phyloP scores from a whole-genome alignment of 305 asterid genomes.

The Fraxinus sp. region DNA sequence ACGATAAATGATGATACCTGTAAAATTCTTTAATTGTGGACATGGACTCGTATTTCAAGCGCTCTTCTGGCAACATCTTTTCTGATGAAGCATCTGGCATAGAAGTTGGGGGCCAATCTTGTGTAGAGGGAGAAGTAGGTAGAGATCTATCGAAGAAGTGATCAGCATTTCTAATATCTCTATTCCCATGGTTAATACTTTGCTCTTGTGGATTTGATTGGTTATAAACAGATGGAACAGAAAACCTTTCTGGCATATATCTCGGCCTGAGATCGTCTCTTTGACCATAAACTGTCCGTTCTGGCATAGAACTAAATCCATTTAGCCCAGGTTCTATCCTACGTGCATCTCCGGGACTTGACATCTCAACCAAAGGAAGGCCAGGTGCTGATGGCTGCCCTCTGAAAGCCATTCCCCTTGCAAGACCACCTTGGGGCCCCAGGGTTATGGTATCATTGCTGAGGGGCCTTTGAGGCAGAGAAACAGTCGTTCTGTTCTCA shows the following conservation, averaged over 20 bases:
- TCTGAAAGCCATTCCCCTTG: conserved; percentile 83
- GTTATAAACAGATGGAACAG: conserved; percentile 39
- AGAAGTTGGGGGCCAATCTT: conserved; percentile 37
- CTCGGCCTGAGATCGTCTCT: conserved; percentile 63
- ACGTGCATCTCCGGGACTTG: conserved; percentile 48
- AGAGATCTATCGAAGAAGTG: conserved; percentile 46
- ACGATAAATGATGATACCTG: conserved; percentile 48
- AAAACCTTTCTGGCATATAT: conserved; percentile 50
- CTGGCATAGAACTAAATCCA: conserved; percentile 58
- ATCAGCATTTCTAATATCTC: conserved; percentile 49
- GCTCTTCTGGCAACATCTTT: conserved; percentile 54
- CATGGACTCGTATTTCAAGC: conserved; percentile 54
- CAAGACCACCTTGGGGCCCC: conserved; percentile 97
- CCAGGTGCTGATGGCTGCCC: conserved; percentile 59
- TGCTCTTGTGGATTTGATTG: conserved; percentile 41
- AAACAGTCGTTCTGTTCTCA: conserved; percentile 47
- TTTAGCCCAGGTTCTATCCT: conserved; percentile 54
- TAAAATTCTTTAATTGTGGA: conserved; percentile 77
- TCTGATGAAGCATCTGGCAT: conserved; percentile 46
- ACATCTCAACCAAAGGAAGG: conserved; percentile 34
- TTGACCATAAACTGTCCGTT: conserved; percentile 50
- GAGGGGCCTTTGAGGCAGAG: conserved; percentile 47
- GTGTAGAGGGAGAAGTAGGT: conserved; percentile 40
- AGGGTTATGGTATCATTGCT: conserved; percentile 64
- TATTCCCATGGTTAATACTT: conserved; percentile 34